phyloP scores from a whole-genome alignment of 345 rosid genomes.

The Citrus unshiu region DNA sequence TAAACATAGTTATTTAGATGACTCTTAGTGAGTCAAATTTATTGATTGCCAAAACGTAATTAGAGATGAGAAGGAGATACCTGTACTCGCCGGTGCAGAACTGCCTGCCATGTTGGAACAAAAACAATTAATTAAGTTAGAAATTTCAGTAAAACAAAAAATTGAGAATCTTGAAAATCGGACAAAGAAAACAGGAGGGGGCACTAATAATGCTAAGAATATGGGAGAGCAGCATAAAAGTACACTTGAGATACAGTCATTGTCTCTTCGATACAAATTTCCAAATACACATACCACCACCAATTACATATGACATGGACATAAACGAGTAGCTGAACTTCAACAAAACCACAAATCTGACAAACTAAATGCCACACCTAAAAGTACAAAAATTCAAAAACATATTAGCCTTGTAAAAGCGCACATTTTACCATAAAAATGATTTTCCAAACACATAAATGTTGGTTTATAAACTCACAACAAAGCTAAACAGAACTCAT shows the following conservation, averaged over 20 bases:
- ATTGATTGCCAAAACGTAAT: not conserved
- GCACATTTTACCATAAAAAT: not conserved
- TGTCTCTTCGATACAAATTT: not conserved
- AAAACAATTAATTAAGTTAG: not conserved
- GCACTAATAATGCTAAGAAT: not conserved
- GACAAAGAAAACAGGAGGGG: not conserved
- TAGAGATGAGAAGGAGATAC: conserved; percentile 21
- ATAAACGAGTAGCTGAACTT: not conserved
- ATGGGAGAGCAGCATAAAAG: not conserved
- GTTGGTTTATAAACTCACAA: not conserved
- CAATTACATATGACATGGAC: not conserved
- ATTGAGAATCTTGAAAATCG: not conserved
- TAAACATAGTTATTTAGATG: not conserved
- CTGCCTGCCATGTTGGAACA: conserved; percentile 53
- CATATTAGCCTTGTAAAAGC: not conserved
- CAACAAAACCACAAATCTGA: too few relatives aligned
- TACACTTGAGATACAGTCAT: not conserved
- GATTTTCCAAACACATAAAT: too few relatives aligned
- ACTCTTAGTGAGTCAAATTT: not conserved
- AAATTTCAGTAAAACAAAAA: not conserved
- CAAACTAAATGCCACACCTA: too few relatives aligned
- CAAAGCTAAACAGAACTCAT: too few relatives aligned
- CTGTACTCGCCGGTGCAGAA: conserved; percentile 94
- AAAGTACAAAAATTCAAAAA: too few relatives aligned
- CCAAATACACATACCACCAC: too few relatives aligned